A percentile compares a stretch with the other conserved stretches of the same genome.
These are phyloP conservation scores for Elongisporangium senticosum DNA, from an alignment of 352 stramenopile species.

Conservation along the genomic window DNA sequence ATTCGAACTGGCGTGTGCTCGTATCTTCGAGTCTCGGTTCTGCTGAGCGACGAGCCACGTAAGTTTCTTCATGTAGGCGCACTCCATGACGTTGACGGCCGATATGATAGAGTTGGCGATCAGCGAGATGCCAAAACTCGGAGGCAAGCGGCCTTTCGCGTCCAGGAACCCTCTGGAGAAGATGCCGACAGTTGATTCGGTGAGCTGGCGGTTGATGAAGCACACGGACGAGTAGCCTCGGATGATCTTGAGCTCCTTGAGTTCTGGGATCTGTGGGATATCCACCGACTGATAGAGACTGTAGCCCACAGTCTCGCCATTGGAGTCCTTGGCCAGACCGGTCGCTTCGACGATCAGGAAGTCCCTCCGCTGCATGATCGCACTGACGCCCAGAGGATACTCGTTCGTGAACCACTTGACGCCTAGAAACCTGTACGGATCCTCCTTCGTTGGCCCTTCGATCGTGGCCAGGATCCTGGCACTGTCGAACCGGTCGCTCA, in stretches of 20 bases:
- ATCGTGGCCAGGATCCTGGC: slow-evolving; percentile 1
- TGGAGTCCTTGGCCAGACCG: slow-evolving; percentile 26
- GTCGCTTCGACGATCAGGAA: slow-evolving; percentile 31
- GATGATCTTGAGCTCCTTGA: slow-evolving; percentile 4
- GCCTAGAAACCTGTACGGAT: slow-evolving; percentile 9
- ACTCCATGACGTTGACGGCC: slow-evolving; percentile 35
- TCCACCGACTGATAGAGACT: slow-evolving; percentile 36
- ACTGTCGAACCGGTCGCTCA: slow-evolving; percentile 1
- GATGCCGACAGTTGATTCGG: slow-evolving; percentile 27
- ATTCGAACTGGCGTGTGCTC: slow-evolving; percentile 22
- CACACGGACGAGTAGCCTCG: slow-evolving; percentile 6
- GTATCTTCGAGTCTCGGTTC: slow-evolving; percentile 6
- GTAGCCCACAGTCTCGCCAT: slow-evolving; percentile 30
- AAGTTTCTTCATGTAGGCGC: slow-evolving; percentile 55
- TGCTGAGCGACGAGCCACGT: slow-evolving; percentile 14
- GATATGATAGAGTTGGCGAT: slow-evolving; percentile 37
- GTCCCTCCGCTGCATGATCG: slow-evolving; percentile 8
- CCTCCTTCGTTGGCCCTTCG: background rate
- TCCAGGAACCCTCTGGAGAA: slow-evolving; percentile 36
- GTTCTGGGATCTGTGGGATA: slow-evolving; percentile 6
- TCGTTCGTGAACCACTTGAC: slow-evolving; percentile 10
- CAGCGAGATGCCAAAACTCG: slow-evolving; percentile 20
- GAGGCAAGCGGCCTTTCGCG: slow-evolving; percentile 23
- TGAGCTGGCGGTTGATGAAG: slow-evolving; percentile 18
- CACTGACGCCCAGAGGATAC: background rate